Conservation (phyloP, 768 basidiomycete species). For the Xerocomus spinulosus region DNA sequence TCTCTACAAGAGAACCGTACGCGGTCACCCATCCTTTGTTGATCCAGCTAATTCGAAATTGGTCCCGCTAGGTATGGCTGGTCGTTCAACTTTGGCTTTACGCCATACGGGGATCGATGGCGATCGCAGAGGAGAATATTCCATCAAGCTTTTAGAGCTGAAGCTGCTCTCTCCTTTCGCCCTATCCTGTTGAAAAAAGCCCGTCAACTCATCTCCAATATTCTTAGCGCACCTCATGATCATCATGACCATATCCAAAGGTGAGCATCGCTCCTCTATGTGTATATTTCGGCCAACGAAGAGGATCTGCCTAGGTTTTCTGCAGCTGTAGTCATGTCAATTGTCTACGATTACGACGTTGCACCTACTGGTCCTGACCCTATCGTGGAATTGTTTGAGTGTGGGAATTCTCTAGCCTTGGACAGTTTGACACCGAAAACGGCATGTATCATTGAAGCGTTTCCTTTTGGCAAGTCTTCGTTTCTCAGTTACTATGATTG, state of each 20-base stretch:
- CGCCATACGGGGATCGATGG: constrained; percentile 22
- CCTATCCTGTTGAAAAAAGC: constrained; percentile 19
- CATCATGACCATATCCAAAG: constrained; percentile 10
- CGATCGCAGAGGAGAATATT: constrained; percentile 18
- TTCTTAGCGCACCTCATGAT: background rate
- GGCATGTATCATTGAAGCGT: constrained; percentile 14
- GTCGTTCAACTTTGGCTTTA: constrained; percentile 15
- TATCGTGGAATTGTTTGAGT: constrained; percentile 36
- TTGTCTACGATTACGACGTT: constrained; percentile 39
- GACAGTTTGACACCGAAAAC: constrained; percentile 11
- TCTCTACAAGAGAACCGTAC: background rate
- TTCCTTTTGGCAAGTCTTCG: constrained; percentile 18
- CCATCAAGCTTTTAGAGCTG: constrained; percentile 21
- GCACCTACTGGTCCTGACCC: constrained; percentile 30
- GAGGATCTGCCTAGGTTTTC: constrained; percentile 22
- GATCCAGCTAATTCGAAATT: background rate
- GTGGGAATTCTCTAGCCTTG: constrained; percentile 21
- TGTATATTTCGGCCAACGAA: background rate
- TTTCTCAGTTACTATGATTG: background rate
- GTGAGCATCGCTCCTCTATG: background rate
- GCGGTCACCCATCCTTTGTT: background rate
- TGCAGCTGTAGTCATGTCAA: constrained; percentile 35
- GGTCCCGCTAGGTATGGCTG: constrained; percentile 15
- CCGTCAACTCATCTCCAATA: constrained; percentile 13
- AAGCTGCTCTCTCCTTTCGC: constrained; percentile 8